Conservation (phyloP, 371 early-diverging fungal species). For the Lichtheimia ramosa region DNA sequence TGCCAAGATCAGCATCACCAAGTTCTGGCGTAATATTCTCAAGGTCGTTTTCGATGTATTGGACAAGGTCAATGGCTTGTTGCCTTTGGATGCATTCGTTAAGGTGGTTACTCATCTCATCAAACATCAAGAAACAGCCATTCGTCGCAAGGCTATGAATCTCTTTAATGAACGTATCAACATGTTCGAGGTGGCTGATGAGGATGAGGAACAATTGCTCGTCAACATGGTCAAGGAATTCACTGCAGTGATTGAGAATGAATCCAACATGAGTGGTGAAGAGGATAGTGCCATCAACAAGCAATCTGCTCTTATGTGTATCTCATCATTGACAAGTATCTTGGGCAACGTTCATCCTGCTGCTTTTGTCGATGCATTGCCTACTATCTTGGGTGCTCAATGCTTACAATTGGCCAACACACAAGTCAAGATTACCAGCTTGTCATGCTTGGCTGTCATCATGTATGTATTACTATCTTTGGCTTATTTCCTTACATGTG, state of each 20-base stretch:
- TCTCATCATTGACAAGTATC: constrained; percentile 70
- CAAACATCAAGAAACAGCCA: constrained; percentile 61
- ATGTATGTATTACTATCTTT: constrained; percentile 21
- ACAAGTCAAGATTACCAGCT: constrained; percentile 70
- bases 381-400: constrained; percentile 55
- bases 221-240: constrained; percentile 52
- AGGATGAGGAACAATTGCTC: constrained; percentile 45
- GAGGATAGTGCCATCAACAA: constrained; percentile 67
- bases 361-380: constrained; percentile 61
- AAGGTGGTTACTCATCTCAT: constrained; percentile 69
- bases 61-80: constrained; percentile 72
- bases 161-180: constrained; percentile 74
- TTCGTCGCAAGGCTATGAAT: constrained; percentile 81
- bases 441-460: constrained; percentile 73
- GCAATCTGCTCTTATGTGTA: constrained; percentile 79
- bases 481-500: neutral
- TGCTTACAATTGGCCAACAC: constrained; percentile 55
- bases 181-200: constrained; percentile 44
- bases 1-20: constrained; percentile 39
- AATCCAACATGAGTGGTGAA: constrained; percentile 28
- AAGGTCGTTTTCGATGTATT: constrained; percentile 73
- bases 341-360: constrained; percentile 67
- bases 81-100: constrained; percentile 76
- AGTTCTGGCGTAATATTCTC: constrained; percentile 63
- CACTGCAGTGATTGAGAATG: constrained; percentile 43